These are phyloP conservation scores for Aotearoamyces nothofagi DNA, from an alignment of 2,329 filamentous ascomycete genomes.

Conservation along the genomic window DNA sequence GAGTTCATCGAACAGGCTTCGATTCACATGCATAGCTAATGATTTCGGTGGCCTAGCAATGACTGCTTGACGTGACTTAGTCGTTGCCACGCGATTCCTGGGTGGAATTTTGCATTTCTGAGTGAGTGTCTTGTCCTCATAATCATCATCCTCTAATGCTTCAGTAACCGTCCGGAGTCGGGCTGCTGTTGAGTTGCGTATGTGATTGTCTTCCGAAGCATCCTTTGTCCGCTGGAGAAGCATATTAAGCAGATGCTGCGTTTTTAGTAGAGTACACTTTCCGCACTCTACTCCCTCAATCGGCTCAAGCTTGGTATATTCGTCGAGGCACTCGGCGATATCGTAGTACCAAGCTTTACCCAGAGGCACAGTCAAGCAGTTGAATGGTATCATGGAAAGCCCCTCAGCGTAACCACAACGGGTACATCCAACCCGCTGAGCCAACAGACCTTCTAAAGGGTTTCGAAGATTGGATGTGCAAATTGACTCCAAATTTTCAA, in stretches of 20 bases:
- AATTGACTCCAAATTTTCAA: conserved; percentile 1
- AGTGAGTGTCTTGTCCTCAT: conserved; percentile 50
- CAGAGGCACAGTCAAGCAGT: conserved; percentile 77
- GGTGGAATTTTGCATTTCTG: conserved; percentile 51
- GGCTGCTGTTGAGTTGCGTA: conserved; percentile 22
- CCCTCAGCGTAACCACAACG: conserved; percentile 78
- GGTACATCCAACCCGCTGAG: conserved; percentile 79
- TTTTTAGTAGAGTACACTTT: conserved; percentile 68
- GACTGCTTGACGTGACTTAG: conserved; percentile 81
- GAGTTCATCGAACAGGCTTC: conserved; percentile 76
- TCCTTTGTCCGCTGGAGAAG: conserved; percentile 27
- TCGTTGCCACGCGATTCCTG: conserved; percentile 56
- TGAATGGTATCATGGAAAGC: conserved; percentile 82
- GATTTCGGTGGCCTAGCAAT: conserved; percentile 70
- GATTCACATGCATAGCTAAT: conserved; percentile 76
- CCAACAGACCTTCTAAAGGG: conserved; percentile 74
- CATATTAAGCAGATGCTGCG: conserved; percentile 29
- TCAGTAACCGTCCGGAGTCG: conserved; percentile 52
- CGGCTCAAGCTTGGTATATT: conserved; percentile 69
- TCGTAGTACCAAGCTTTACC: conserved; percentile 50
- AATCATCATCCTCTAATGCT: conserved; percentile 67
- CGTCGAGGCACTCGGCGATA: conserved; percentile 64
- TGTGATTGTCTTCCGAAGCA: conserved; percentile 7
- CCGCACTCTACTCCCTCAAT: conserved; percentile 86
- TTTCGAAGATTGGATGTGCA: conserved; percentile 34